Evolutionary conservation across 2,329 filamentous ascomycete genomes (phyloP), one percentile per base, ranked within the genome.

Genomic region (Aureobasidium subglaciale): DNA sequence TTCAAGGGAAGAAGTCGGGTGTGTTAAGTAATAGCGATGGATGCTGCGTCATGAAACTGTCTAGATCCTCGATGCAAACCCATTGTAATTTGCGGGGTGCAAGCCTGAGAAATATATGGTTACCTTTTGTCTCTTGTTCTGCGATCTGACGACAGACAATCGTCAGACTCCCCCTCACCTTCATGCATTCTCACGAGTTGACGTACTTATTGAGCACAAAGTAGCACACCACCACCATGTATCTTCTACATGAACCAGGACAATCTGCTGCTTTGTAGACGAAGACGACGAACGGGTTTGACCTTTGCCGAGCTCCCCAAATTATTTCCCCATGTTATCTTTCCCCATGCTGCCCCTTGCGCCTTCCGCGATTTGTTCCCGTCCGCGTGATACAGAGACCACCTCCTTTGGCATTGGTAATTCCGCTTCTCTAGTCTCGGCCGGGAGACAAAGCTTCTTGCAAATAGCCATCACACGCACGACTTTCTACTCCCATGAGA

Each of bases 11-110:
- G 7, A 53, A 53, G 35, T 18, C 48, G 48, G 48, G 48, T 53
- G 48, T 37, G n/a, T 53, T 53, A 53, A 53, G 48, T 53, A 53
- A 53, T 53, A 38, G 34, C 46, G 16, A 50, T 11, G 24, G 18
- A 3, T 38, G 9, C 46, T 38, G 46, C 46, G 46, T 49, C 45
- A 49, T 49, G 45, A 35, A 37, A 25, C 30, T 27, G 45, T 9
- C 45, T 35, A 37, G 45, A 37, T n/a, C 38, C 22, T 32, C 30
- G n/a, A 35, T 16, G 29, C 18, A 15, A 25, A 16, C 24, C 32
- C 25, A 50, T 50, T 37, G 32, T 24, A 34, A 27, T 29, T 50
- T 50, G 46, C 46, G 46, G 46, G 46, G 32, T 49, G 46, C 32
- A 37, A 37, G 11, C 45, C 41, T n/a, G 20, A 16, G 29, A n/a